These are phyloP conservation scores for Brassica carinata DNA, from an alignment of 345 rosid species.

Conservation along the genomic window DNA sequence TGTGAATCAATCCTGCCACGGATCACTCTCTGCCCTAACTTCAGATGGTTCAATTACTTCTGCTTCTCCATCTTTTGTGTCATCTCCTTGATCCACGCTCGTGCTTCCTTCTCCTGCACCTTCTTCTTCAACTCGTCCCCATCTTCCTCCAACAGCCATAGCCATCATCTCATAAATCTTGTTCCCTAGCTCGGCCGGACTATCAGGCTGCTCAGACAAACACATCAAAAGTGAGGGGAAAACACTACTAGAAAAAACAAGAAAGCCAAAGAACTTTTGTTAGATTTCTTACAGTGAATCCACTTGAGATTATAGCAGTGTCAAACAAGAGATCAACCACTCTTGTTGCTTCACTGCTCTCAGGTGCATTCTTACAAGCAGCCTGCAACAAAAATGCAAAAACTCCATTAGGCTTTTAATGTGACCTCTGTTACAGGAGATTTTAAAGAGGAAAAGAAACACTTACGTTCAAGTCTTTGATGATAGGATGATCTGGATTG, in stretches of 20 bases:
- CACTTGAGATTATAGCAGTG: constrained; percentile 93
- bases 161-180: constrained; percentile 99
- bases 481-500: constrained; percentile 90
- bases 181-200: constrained; percentile 91
- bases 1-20: constrained; percentile 65
- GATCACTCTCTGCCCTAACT: constrained; percentile 84
- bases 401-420: not conserved
- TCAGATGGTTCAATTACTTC: constrained; percentile 92
- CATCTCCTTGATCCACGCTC: constrained; percentile 22
- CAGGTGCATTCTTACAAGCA: constrained; percentile 92
- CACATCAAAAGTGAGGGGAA: constrained; percentile 1
- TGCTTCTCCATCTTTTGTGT: constrained; percentile 40
- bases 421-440: not conserved
- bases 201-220: constrained; percentile 74
- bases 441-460: not conserved
- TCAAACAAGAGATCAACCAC: constrained; percentile 90
- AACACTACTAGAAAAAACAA: not conserved
- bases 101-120: constrained; percentile 40
- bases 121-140: constrained; percentile 78
- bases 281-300: constrained; percentile 70
- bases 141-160: constrained; percentile 96
- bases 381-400: constrained; percentile 53
- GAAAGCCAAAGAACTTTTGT: not conserved
- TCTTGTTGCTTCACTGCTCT: constrained; percentile 80
- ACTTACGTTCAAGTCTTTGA: constrained; percentile 81